Evolutionary conservation across 257 asterid genomes (phyloP), one percentile per base, ranked within the genome.

Genomic region (Jasminum sambac): DNA sequence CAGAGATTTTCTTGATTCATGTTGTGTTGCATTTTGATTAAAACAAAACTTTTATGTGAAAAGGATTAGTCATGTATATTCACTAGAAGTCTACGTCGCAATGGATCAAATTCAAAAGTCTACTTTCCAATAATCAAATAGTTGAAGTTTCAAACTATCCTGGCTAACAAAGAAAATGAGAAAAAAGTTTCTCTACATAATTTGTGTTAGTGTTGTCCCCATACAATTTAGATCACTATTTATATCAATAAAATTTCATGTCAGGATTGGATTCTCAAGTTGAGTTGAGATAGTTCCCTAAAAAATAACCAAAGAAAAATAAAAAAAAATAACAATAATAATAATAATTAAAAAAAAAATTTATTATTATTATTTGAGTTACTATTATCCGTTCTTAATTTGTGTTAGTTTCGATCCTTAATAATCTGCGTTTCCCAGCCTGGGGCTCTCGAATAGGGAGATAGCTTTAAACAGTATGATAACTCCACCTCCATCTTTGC

Each of bases 121-220:
- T 9, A 50, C 59, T 17, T 50, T 17, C 0, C 6, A 5, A 50
- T 17, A 11, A 50, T 50, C 11, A 7, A 7, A 5, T 50, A 50
- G 25, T 17, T 24, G 8, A n/a, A 17, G 1, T 60, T 72, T 61
- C 66, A 66, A 69, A 21, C 73, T 63, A n/a, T 70, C 41, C 44
- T 24, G 17, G 48, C 60, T 44, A 68, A 46, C 34, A 52, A 48
- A 38, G 41, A 34, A 24, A 58, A 55, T 16, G 64, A 36, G 63
- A 66, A 5, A 46, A 36, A 38, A 11, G 7, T 11, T 10, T 61
- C 38, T 44, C n/a, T 17, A 12, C 8, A 44, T 43, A 59, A 67
- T 50, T 24, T 37, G 69, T 65, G 13, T 65, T 30, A 30, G 36
- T 30, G 36, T 30, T 30, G 36, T 30, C 36, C 36, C 4, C 4